Percentiles rank a stretch among this genome's conserved stretches.
phyloP scores from a whole-genome alignment of 257 asterid genomes.

The Rhazya stricta region DNA sequence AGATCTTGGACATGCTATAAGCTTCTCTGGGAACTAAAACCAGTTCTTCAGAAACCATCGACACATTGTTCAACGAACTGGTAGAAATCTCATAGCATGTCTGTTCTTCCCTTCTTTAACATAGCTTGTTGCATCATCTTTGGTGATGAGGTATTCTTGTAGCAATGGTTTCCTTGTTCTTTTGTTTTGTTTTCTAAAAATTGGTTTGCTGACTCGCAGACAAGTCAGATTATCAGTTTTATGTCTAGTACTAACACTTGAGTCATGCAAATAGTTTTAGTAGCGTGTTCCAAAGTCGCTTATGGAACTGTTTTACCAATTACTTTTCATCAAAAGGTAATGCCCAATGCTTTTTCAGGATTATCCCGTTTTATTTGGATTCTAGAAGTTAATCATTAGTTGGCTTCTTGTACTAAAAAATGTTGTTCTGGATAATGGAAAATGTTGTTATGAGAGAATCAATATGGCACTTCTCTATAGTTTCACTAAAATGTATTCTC shows the following conservation, averaged over 20 bases:
- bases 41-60: not conserved
- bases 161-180: not conserved
- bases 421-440: not conserved
- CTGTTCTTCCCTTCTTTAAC: not conserved
- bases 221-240: not conserved
- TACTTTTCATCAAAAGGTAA: no score
- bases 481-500: not conserved
- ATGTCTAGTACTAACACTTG: no score
- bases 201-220: not conserved
- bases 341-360: not conserved
- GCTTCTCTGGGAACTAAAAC: not conserved
- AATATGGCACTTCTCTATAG: not conserved
- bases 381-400: not conserved
- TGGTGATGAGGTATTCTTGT: not conserved
- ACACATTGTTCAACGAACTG: not conserved
- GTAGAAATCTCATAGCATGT: not conserved
- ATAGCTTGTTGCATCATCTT: not conserved
- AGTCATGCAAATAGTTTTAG: not conserved
- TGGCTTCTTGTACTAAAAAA: not conserved
- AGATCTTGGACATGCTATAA: not conserved
- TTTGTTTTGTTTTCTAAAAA: not conserved
- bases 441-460: not conserved
- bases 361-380: not conserved
- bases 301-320: not conserved
- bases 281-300: not conserved